phyloP scores from a whole-genome alignment of 257 asterid genomes.

The Solanum bulbocastanum region DNA sequence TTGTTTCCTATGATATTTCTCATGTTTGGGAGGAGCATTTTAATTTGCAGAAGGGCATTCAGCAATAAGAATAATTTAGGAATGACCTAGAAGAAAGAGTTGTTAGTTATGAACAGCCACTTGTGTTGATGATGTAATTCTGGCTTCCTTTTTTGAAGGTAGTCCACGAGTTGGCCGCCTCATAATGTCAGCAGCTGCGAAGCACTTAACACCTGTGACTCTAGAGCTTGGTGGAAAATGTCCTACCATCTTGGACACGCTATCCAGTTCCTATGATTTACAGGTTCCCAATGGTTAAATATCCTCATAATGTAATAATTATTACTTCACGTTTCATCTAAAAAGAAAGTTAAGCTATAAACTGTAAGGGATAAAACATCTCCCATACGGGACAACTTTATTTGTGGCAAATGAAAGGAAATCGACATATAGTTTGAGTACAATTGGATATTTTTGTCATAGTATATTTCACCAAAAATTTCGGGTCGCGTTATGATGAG shows the following conservation, averaged over 20 bases:
- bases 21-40: not conserved
- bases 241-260: slow-evolving; percentile 67
- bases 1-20: not conserved
- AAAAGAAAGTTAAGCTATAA: not conserved
- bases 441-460: not conserved
- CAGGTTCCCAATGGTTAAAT: slow-evolving; percentile 30
- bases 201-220: slow-evolving; percentile 88
- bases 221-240: slow-evolving; percentile 96
- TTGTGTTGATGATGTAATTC: not conserved
- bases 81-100: not conserved
- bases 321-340: not conserved
- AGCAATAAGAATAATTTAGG: not conserved
- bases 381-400: not conserved
- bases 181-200: slow-evolving; percentile 88
- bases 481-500: not conserved
- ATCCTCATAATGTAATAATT: not conserved
- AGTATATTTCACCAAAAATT: not conserved
- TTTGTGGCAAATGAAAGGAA: not conserved
- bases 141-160: slow-evolving; percentile 31
- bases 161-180: slow-evolving; percentile 67
- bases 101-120: not conserved
- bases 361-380: not conserved
- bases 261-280: slow-evolving; percentile 45
- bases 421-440: not conserved
- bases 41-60: not conserved